phyloP scores from a whole-genome alignment of 116 monocot genomes.

The Papilionanthe hybrid region DNA sequence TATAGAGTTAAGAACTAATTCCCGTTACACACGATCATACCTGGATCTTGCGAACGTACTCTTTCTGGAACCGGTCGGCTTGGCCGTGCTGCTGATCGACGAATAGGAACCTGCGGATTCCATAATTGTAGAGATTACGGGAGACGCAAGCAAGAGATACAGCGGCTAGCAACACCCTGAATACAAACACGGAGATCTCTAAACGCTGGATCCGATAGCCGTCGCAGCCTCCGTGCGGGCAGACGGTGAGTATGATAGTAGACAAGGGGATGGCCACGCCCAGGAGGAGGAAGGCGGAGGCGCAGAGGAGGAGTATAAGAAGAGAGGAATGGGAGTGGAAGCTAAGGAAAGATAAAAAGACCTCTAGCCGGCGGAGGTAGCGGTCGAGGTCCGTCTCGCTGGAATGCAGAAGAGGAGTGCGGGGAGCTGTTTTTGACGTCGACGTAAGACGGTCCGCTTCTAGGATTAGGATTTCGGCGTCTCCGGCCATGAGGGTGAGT shows the following conservation, averaged over 20 bases:
- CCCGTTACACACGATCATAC: constrained; percentile 15
- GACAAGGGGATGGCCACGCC: constrained; percentile 37
- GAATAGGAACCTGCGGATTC: constrained; percentile 67
- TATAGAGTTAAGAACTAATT: neutral
- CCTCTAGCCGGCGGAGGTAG: constrained; percentile 26
- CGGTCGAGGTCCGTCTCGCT: neutral
- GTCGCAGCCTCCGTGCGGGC: constrained; percentile 9
- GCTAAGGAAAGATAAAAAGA: constrained; percentile 25
- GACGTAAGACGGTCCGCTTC: neutral
- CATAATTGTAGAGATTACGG: constrained; percentile 53
- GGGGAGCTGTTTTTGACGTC: neutral
- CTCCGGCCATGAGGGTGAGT: constrained; percentile 14
- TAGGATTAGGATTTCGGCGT: constrained; percentile 14
- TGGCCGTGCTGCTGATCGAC: constrained; percentile 50
- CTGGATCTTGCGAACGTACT: constrained; percentile 63
- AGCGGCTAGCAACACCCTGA: constrained; percentile 43
- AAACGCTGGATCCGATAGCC: constrained; percentile 42
- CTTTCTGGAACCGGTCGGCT: constrained; percentile 48
- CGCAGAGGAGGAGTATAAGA: constrained; percentile 14
- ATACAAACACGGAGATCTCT: constrained; percentile 39
- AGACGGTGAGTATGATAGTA: constrained; percentile 16
- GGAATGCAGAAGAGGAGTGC: neutral
- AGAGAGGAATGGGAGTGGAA: constrained; percentile 22
- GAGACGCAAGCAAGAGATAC: constrained; percentile 52
- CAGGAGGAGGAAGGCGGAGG: constrained; percentile 28